A percentile compares a stretch with the other conserved stretches of the same genome.
These are phyloP conservation scores for Butyriboletus loyo DNA, from an alignment of 768 basidiomycete species.

Conservation along the genomic window DNA sequence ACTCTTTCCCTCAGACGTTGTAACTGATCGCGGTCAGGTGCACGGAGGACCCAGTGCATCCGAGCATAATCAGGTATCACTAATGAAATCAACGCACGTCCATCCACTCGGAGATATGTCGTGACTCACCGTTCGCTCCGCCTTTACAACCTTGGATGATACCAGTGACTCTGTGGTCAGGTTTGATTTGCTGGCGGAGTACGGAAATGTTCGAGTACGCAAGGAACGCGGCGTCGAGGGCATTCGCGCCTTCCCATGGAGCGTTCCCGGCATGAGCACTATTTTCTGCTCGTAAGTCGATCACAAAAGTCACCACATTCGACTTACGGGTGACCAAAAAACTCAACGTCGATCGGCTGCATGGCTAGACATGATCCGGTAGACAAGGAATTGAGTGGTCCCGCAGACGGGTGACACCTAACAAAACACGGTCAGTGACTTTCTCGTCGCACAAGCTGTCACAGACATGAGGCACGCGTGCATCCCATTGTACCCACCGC, in stretches of 20 bases:
- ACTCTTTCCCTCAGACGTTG: constrained; percentile 55
- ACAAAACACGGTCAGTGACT: constrained; percentile 9
- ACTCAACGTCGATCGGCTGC: constrained; percentile 66
- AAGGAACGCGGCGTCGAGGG: constrained; percentile 83
- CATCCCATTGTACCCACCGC: constrained; percentile 79
- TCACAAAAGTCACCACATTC: background rate
- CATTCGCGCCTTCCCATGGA: constrained; percentile 86
- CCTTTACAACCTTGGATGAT: constrained; percentile 68
- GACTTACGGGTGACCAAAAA: constrained; percentile 67
- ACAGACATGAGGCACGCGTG: constrained; percentile 73
- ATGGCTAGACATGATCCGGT: constrained; percentile 59
- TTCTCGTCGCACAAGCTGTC: constrained; percentile 5
- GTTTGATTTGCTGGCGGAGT: constrained; percentile 84
- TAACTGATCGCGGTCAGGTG: constrained; percentile 60
- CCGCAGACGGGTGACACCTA: constrained; percentile 75
- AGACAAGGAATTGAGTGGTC: constrained; percentile 47
- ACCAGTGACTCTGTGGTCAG: constrained; percentile 77
- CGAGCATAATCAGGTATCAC: constrained; percentile 83
- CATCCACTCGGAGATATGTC: background rate
- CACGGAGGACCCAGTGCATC: constrained; percentile 70
- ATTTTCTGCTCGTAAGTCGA: constrained; percentile 7
- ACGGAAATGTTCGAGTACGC: constrained; percentile 78
- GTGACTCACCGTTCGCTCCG: constrained; percentile 59
- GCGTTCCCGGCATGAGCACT: constrained; percentile 79
- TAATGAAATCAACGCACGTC: constrained; percentile 25